A percentile compares a stretch with the other conserved stretches of the same genome.
phyloP scores from a whole-genome alignment of 169 alveolate species.

The Cryptosporidium tyzzeri region DNA sequence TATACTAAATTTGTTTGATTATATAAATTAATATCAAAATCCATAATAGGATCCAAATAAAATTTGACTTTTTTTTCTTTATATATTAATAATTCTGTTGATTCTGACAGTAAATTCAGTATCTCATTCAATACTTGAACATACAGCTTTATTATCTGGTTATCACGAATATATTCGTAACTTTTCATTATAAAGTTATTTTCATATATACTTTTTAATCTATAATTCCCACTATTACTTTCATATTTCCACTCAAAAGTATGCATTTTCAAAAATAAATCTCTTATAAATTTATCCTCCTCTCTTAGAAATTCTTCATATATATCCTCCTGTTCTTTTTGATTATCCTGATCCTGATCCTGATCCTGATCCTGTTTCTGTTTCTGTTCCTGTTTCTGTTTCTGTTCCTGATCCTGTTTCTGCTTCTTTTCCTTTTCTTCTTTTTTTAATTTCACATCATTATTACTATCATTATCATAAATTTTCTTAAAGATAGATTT shows the following conservation, averaged over 20 bases:
- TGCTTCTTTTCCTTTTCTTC: not conserved
- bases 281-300: not conserved
- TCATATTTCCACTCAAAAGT: constrained; percentile 55
- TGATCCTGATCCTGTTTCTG: too few species aligned
- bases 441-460: not conserved
- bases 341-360: too few species aligned
- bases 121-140: constrained; percentile 27
- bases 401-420: not conserved
- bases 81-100: constrained; percentile 24
- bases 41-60: constrained; percentile 66
- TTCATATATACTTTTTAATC: constrained; percentile 3
- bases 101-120: constrained; percentile 23
- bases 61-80: constrained; percentile 20
- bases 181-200: constrained; percentile 12
- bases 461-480: not conserved
- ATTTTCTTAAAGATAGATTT: not conserved
- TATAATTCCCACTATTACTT: constrained; percentile 13
- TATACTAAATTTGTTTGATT: constrained; percentile 26
- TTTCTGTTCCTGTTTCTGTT: not conserved
- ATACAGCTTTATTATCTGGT: not conserved
- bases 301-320: not conserved
- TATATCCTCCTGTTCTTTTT: not conserved
- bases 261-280: constrained; percentile 5
- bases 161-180: constrained; percentile 18
- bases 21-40: constrained; percentile 30